Evolutionary conservation across 495 filamentous ascomycete genomes (phyloP).

Genomic region (Aspergillus indologenus): DNA sequence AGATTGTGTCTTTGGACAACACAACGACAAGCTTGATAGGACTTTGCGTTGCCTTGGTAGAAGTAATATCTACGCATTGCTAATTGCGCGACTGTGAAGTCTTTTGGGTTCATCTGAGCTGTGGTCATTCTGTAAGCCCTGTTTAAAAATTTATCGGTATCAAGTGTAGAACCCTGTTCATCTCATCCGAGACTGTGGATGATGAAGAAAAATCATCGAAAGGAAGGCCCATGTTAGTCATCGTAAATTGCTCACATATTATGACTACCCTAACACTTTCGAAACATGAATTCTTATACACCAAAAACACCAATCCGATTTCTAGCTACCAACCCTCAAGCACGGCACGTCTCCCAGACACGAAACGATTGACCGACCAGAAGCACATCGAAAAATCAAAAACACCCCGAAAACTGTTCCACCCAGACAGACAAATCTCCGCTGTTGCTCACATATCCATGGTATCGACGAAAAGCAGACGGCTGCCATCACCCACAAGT

Average conservation of each 20-base stretch:
- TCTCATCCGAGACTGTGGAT: no score
- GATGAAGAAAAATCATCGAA: no score
- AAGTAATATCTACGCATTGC: not conserved
- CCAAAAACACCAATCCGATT: not conserved
- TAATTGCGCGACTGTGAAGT: not conserved
- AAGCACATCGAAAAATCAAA: not conserved
- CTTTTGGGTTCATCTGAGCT: no score
- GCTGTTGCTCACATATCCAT: conserved; percentile 45
- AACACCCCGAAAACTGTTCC: not conserved
- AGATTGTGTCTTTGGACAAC: no score
- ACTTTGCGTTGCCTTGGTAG: not conserved
- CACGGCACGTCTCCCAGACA: not conserved
- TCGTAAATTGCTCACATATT: not conserved
- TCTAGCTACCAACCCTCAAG: not conserved
- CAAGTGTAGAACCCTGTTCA: no score
- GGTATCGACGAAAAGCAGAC: conserved; percentile 75
- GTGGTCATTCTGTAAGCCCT: no score
- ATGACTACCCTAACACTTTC: not conserved
- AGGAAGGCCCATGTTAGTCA: no score
- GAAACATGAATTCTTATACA: not conserved
- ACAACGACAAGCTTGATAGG: not conserved
- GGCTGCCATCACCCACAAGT: conserved; percentile 79
- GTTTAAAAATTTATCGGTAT: no score
- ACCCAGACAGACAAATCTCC: not conserved
- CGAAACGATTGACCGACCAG: not conserved